Evolutionary conservation across 768 basidiomycete species (phyloP), one percentile per base, ranked within the genome.

Genomic region (Candolleomyces aberdarensis): DNA sequence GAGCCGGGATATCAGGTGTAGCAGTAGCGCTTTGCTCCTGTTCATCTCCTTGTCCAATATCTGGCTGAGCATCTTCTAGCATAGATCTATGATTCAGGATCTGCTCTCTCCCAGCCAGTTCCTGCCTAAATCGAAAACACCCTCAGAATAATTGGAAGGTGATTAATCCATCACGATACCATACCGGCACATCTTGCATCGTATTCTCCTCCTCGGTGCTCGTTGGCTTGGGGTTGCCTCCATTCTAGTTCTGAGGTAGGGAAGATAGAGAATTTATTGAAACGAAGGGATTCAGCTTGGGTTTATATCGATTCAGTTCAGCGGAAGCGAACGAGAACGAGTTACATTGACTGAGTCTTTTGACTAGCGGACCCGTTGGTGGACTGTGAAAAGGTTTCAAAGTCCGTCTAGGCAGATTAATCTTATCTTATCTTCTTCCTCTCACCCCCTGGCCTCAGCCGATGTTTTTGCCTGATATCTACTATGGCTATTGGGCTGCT

Each of bases 101-200:
- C 22, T 56, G 54, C 20, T 56, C 54, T 39, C 40, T 15, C 8
- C 54, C 54, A 2, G 54, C 54, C 14, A 56, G 40, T 22, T 56
- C 32, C 20, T 56, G 54, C 26, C 54, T 56, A 36, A 1, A 36
- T 36, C 2, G 36, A 7, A 41, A 1, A 13, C 3, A 13, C n/a
- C 5, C 39, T 15, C 54, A 14, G 39, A 10, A 40, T 52, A n/a
- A 31, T 3, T 52, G 31, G 22, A 29, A 52, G 13, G 44, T 14
- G 17, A 20, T 46, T 46, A 56, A 14, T 4, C 15, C 14, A 41
- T 11, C 3, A 17, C 6, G 20, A 29, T 7, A n/a, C 13, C 40
- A 36, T 26, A 56, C 54, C 54, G 39, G 40, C 54, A 56, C 54
- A 56, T 56, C 40, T 56, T 56, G 36, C 54, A 56, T 39, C 54